These are phyloP conservation scores for Nakazawaea peltata DNA, from an alignment of 805 yeast species.

Conservation along the genomic window DNA sequence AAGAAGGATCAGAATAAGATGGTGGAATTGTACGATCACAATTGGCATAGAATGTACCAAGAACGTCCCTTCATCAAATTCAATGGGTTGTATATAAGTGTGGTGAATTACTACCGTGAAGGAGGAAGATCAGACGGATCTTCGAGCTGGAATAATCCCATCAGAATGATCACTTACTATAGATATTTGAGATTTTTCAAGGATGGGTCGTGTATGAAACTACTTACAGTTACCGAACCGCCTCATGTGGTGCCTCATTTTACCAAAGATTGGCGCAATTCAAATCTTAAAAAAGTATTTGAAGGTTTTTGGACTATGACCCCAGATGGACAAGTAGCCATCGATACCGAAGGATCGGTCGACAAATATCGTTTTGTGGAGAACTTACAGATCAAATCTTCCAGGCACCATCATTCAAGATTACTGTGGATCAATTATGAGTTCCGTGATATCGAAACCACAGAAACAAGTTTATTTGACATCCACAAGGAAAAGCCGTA, in stretches of 20 bases:
- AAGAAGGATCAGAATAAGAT: conserved; percentile 24
- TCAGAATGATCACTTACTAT: conserved; percentile 80
- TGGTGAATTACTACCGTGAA: conserved; percentile 74
- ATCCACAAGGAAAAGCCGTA: conserved; percentile 72
- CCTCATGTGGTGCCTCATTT: conserved; percentile 51
- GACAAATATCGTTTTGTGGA: conserved; percentile 57
- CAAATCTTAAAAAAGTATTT: conserved; percentile 27
- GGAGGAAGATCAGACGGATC: conserved; percentile 69
- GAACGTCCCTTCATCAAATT: conserved; percentile 73
- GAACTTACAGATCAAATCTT: conserved; percentile 46
- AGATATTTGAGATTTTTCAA: conserved; percentile 76
- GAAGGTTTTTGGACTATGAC: conserved; percentile 52
- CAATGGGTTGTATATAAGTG: conserved; percentile 79
- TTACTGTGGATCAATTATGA: conserved; percentile 64
- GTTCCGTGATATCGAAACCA: conserved; percentile 45
- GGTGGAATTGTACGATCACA: conserved; percentile 31
- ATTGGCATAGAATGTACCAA: conserved; percentile 44
- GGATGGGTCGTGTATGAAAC: conserved; percentile 66
- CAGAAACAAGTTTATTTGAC: conserved; percentile 46
- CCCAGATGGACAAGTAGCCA: conserved; percentile 42
- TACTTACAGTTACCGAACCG: conserved; percentile 71
- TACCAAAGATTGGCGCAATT: conserved; percentile 21
- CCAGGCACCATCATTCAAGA: conserved; percentile 63
- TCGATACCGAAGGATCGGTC: conserved; percentile 51
- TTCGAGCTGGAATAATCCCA: conserved; percentile 63